Evolutionary conservation across 2,329 filamentous ascomycete species (phyloP), one percentile per base, ranked within the genome.

Genomic region (Fusarium chuoi): DNA sequence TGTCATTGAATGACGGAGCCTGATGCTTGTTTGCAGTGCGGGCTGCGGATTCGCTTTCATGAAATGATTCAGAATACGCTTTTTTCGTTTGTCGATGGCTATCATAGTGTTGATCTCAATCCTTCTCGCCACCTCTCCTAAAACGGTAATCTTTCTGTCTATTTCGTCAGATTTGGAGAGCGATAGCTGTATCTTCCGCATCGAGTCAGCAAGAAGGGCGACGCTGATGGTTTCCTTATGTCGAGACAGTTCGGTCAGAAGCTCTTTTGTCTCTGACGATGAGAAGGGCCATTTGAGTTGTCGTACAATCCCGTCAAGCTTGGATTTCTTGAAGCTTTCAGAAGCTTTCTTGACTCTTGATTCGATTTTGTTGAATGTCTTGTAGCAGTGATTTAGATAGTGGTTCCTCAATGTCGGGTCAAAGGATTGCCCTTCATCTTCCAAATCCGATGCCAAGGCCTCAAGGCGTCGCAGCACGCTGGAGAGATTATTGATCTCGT

Each of bases 261-360:
- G 36, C 3, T 48, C 15, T 15, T 38, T 57, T 1, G 64, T 75
- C 28, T 73, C 69, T 1, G 69, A 62, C 0, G 54, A 18, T 4
- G 62, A 73, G n/a, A 71, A 75, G 6, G 69, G 69, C 64, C 71
- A 76, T 39, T 68, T 76, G 9, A 74, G 49, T 9, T 70, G 44
- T 9, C 59, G 33, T 7, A 24, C 33, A 17, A 66, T 52, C 0
- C 46, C 33, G 2, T 44, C 41, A 2, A 48, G 15, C 18, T 41
- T 42, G 1, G 46, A 42, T 0, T n/a, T n/a, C 2, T 18, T 39
- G 10, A 61, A 61, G 7, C 54, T 35, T 0, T 61, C 62, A 1
- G 46, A 13, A 3, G 18, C 54, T 10, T 68, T 67, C 13, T 48
- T 68, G 24, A 24, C 44, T 22, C 38, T 56, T 0, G 3, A 33